Evolutionary conservation across 306 rosid genomes (phyloP).

Genomic region (Quercus gilva): DNA sequence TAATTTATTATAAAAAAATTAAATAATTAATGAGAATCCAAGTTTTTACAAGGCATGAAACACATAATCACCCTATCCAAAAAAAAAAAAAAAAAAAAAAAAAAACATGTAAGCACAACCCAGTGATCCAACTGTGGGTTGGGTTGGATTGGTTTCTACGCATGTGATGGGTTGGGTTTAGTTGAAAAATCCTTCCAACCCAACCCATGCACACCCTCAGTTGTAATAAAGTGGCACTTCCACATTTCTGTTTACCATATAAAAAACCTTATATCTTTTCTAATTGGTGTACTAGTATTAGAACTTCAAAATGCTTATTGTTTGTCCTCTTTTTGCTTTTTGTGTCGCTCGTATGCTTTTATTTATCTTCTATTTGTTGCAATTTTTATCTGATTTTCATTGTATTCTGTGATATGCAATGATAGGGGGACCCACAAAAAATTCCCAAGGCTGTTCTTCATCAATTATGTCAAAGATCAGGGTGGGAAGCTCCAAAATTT

Average conservation of each 20-base stretch:
- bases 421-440: conserved; percentile 79
- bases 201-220: too few relatives aligned
- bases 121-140: too few relatives aligned
- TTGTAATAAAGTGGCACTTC: neutral
- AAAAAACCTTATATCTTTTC: neutral
- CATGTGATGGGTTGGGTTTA: too few relatives aligned
- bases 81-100: too few relatives aligned
- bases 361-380: conserved; percentile 11
- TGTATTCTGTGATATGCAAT: conserved; percentile 19
- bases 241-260: neutral
- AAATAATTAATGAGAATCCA: too few relatives aligned
- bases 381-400: conserved; percentile 10
- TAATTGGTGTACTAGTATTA: neutral
- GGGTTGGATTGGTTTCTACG: too few relatives aligned
- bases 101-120: too few relatives aligned
- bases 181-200: too few relatives aligned
- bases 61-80: too few relatives aligned
- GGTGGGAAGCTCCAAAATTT: conserved; percentile 97
- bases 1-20: too few relatives aligned
- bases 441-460: conserved; percentile 95
- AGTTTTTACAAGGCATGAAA: too few relatives aligned
- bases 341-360: neutral
- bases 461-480: conserved; percentile 91
- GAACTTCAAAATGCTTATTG: neutral
- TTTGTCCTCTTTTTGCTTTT: neutral